phyloP scores from a whole-genome alignment of 257 asterid species.

The Eustoma russellianum region DNA sequence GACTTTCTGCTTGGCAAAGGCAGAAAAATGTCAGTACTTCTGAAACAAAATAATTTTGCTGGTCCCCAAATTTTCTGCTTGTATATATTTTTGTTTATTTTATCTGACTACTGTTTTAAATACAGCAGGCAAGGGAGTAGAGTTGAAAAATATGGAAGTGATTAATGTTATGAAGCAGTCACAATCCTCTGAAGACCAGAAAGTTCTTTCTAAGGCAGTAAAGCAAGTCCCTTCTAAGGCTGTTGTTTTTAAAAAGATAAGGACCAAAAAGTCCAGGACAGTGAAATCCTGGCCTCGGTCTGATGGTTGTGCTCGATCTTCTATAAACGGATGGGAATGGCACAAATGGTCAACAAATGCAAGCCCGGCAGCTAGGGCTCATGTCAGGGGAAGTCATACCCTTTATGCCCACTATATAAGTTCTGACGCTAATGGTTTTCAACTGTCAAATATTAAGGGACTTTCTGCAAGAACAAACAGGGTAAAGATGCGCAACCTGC shows the following conservation, averaged over 20 bases:
- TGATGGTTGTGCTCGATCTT: slow-evolving; percentile 88
- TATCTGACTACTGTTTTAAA: slow-evolving; percentile 6
- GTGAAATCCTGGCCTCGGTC: slow-evolving; percentile 47
- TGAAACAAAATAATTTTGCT: slow-evolving; percentile 1
- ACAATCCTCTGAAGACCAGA: slow-evolving; percentile 39
- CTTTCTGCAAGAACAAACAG: slow-evolving; percentile 95
- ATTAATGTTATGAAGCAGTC: slow-evolving; percentile 36
- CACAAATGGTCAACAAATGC: slow-evolving; percentile 81
- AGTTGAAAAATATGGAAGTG: slow-evolving; percentile 43
- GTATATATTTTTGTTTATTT: slow-evolving; percentile 3
- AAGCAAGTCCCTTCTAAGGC: slow-evolving; percentile 34
- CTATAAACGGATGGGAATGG: slow-evolving; percentile 97
- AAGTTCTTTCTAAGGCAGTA: slow-evolving; percentile 29
- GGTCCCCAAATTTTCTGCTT: neutral
- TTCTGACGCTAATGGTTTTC: slow-evolving; percentile 40
- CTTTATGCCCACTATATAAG: slow-evolving; percentile 27
- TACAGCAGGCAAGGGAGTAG: slow-evolving; percentile 43
- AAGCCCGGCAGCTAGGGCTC: slow-evolving; percentile 71
- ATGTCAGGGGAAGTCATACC: slow-evolving; percentile 47
- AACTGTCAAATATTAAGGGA: slow-evolving; percentile 53
- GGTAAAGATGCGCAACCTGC: slow-evolving; percentile 85
- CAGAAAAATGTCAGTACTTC: slow-evolving; percentile 33
- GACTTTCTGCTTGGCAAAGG: slow-evolving; percentile 25
- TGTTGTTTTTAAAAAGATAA: slow-evolving; percentile 22
- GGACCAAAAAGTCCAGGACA: slow-evolving; percentile 29